Evolutionary conservation across 495 filamentous ascomycete genomes (phyloP), one percentile per base, ranked within the genome.

Genomic region (Aspergillus heteromorphus): DNA sequence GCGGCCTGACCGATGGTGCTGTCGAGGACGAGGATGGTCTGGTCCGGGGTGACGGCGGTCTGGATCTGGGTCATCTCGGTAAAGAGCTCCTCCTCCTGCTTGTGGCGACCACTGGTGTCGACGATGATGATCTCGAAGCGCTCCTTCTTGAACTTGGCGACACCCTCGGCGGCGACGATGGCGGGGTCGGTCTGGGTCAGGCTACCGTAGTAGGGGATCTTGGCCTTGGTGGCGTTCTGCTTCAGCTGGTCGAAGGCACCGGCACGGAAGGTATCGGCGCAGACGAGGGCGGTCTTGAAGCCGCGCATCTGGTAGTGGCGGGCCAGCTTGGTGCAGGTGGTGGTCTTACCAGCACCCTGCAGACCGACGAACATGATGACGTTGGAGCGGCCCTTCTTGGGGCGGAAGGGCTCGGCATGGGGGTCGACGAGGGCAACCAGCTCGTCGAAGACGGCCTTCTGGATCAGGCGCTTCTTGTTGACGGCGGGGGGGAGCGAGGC

Each of bases 321-420:
- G 31, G 93, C 93, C 34, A 99, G 79, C 70, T 99, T 99, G 25
- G 93, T 99, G 78, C 93, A 99, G 0, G 92, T 92, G 1, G 93
- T 99, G 8, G 93, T 99, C 69, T 99, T 99, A 65, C 93, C 93
- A 13, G 92, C 86, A 74, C 93, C 93, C 67, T 99, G 93, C 40
- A 99, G 76, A 66, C 93, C 93, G 53, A 99, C 95, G 61, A 99
- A 97, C 93, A 99, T 99, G 67, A 99, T 96, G 60, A 97, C 88
- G 70, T 96, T 97, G 42, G 87, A 75, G 61, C 92, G 93, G 53
- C 90, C 89, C 71, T 99, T 99, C 77, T 93, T 96, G 19, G 95
- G 93, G 60, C 93, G 91, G 80, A 96, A 99, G 0, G 92, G 85
- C 54, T 96, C 91, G 57, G 88, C 89, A 73, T 97, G 93, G 16